Percentiles rank a stretch among this genome's conserved stretches.
Evolutionary conservation across 805 yeast genomes (phyloP).

Genomic region (Candida nitratophila): DNA sequence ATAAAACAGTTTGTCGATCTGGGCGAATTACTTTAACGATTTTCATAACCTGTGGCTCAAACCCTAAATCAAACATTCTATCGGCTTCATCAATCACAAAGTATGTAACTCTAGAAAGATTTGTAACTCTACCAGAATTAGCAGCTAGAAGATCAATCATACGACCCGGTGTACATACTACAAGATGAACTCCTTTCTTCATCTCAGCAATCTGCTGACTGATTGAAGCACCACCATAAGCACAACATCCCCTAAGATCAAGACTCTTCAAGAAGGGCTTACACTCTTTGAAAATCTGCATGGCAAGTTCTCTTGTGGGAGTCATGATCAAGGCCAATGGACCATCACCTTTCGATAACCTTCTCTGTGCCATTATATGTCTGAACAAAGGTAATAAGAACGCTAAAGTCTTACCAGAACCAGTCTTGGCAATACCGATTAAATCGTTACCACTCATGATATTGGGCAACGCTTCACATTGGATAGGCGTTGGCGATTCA

Average conservation of each 20-base stretch:
- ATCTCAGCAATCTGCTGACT: slow-evolving; percentile 75
- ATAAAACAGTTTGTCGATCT: slow-evolving; percentile 81
- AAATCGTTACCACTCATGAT: slow-evolving; percentile 87
- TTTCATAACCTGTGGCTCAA: slow-evolving; percentile 89
- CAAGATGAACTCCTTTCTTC: slow-evolving; percentile 69
- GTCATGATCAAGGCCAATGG: slow-evolving; percentile 78
- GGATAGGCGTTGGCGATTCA: slow-evolving; percentile 75
- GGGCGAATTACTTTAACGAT: slow-evolving; percentile 72
- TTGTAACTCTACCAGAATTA: slow-evolving; percentile 70
- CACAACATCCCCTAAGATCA: slow-evolving; percentile 56
- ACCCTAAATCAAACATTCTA: slow-evolving; percentile 93
- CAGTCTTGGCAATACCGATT: slow-evolving; percentile 93
- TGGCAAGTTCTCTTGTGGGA: slow-evolving; percentile 89
- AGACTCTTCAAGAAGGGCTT: slow-evolving; percentile 46
- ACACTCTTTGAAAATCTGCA: slow-evolving; percentile 71
- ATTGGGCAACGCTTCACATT: slow-evolving; percentile 84
- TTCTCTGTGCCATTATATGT: slow-evolving; percentile 72
- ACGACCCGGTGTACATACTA: slow-evolving; percentile 94
- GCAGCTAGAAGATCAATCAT: slow-evolving; percentile 83
- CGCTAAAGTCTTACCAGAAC: slow-evolving; percentile 92
- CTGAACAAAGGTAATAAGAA: slow-evolving; percentile 79
- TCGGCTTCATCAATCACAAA: slow-evolving; percentile 96
- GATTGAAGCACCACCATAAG: slow-evolving; percentile 87
- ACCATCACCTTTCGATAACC: slow-evolving; percentile 47
- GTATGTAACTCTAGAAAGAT: slow-evolving; percentile 63